Conservation (phyloP, 768 basidiomycete genomes). For the Hirschioporus abietinus region DNA sequence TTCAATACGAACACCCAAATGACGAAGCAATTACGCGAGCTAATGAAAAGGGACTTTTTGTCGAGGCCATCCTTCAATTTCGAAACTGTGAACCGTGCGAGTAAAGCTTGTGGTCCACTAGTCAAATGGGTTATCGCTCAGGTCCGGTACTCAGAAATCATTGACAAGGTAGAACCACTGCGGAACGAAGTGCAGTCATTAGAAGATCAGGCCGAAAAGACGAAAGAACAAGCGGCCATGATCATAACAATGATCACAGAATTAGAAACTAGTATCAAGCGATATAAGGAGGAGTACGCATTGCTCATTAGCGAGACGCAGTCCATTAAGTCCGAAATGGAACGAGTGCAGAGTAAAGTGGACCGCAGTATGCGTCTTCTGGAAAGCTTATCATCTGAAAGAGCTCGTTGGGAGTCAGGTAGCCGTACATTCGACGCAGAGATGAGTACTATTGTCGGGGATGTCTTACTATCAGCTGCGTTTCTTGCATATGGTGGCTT, state of each 20-base stretch:
- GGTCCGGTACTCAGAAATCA: slow-evolving; percentile 93
- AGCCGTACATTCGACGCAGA: slow-evolving; percentile 95
- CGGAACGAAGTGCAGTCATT: slow-evolving; percentile 93
- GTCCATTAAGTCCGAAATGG: slow-evolving; percentile 97
- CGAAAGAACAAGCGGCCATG: slow-evolving; percentile 85
- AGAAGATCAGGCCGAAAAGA: slow-evolving; percentile 89
- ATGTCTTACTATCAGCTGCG: slow-evolving; percentile 91
- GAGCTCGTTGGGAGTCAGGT: slow-evolving; percentile 89
- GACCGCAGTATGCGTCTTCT: slow-evolving; percentile 95
- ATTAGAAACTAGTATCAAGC: slow-evolving; percentile 86
- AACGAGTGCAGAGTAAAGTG: slow-evolving; percentile 93
- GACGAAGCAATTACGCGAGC: slow-evolving; percentile 82
- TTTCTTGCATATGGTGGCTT: slow-evolving; percentile 97
- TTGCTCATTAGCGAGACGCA: slow-evolving; percentile 94
- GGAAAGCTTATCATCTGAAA: slow-evolving; percentile 91
- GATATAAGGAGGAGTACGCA: slow-evolving; percentile 97
- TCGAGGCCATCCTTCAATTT: slow-evolving; percentile 89
- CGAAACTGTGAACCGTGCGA: slow-evolving; percentile 91
- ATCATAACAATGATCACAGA: slow-evolving; percentile 92
- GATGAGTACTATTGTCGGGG: slow-evolving; percentile 98
- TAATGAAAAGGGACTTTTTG: slow-evolving; percentile 91
- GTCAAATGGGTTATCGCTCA: slow-evolving; percentile 99
- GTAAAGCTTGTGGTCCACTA: slow-evolving; percentile 94
- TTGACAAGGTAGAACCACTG: slow-evolving; percentile 94
- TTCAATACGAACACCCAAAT: slow-evolving; percentile 91